phyloP scores from a whole-genome alignment of 257 asterid species.

The Sherardia arvensis region DNA sequence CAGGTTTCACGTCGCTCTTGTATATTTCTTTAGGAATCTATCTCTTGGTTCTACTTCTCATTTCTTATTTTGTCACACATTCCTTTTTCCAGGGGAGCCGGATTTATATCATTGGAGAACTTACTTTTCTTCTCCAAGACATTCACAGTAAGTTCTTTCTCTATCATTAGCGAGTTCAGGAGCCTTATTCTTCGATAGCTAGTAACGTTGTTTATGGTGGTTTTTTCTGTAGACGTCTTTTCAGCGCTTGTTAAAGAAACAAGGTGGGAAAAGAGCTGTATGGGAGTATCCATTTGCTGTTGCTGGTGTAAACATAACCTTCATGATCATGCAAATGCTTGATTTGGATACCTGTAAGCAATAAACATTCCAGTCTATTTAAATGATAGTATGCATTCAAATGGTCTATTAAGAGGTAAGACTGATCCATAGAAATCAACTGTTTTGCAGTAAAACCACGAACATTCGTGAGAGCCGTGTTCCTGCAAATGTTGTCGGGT shows the following conservation, averaged over 20 bases:
- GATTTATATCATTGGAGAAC: conserved; percentile 83
- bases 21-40: neutral
- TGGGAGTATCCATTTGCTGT: conserved; percentile 98
- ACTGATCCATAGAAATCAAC: conserved; percentile 8
- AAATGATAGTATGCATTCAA: neutral
- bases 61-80: neutral
- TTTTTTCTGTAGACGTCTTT: conserved; percentile 40
- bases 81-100: conserved; percentile 52
- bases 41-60: neutral
- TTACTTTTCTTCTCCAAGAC: conserved; percentile 71
- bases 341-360: conserved; percentile 69
- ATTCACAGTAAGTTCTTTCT: conserved; percentile 41
- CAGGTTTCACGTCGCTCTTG: conserved; percentile 29
- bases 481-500: conserved; percentile 68
- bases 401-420: neutral
- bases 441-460: conserved; percentile 62
- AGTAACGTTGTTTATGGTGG: neutral
- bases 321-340: conserved; percentile 85
- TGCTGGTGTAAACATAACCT: conserved; percentile 78
- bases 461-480: conserved; percentile 47
- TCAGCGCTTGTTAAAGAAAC: conserved; percentile 61
- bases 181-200: neutral
- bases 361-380: neutral
- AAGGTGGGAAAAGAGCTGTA: conserved; percentile 60
- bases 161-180: neutral